These are phyloP conservation scores for Vaccinium macrocarpon DNA, from an alignment of 148 eudicot genomes.

Conservation along the genomic window DNA sequence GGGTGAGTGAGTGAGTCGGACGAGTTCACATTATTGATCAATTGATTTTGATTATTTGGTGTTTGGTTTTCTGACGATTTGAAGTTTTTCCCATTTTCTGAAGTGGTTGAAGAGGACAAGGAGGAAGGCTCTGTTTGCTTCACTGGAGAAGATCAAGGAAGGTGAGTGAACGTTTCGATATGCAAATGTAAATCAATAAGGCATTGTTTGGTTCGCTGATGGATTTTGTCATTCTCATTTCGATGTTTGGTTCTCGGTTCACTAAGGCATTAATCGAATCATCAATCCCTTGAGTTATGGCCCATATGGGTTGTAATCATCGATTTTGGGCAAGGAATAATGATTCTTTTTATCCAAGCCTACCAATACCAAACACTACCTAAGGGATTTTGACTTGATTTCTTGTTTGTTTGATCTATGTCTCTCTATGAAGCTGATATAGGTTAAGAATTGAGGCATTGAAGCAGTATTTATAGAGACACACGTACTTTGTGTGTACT, in stretches of 20 bases:
- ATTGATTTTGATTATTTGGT: not conserved
- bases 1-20: slow-evolving; percentile 51
- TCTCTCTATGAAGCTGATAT: not conserved
- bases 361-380: not conserved
- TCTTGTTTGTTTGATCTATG: not conserved
- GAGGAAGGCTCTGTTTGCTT: slow-evolving; percentile 89
- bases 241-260: not conserved
- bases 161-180: slow-evolving; percentile 34
- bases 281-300: not conserved
- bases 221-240: not conserved
- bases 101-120: slow-evolving; percentile 95
- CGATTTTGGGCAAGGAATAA: too few relatives aligned
- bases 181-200: not conserved
- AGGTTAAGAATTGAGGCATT: not conserved
- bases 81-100: not conserved
- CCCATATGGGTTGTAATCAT: too few relatives aligned
- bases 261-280: not conserved
- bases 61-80: not conserved
- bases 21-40: not conserved
- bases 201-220: not conserved
- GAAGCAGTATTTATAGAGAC: not conserved
- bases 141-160: slow-evolving; percentile 94
- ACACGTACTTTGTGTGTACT: not conserved
- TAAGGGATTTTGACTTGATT: not conserved
- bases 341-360: not conserved